Evolutionary conservation across 768 basidiomycete species (phyloP), one percentile per base, ranked within the genome.

Genomic region (Clitopilus hobsonii): DNA sequence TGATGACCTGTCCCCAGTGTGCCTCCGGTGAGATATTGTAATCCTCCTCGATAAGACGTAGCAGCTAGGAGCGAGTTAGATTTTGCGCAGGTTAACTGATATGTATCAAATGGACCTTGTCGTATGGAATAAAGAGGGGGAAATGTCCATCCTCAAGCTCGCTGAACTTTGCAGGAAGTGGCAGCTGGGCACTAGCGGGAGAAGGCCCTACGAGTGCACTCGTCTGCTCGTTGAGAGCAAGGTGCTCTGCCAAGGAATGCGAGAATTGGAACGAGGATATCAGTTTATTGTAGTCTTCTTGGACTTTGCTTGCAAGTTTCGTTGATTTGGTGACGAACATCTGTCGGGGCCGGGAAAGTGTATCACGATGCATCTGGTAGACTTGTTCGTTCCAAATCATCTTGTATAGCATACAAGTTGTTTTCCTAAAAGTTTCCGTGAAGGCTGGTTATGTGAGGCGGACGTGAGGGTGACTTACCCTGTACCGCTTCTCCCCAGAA

Each of bases 321-420:
- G 74, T 75, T 2, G 87, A 89, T 61, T 87, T 83, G 0, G 88
- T 89, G 2, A 90, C 80, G 56, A 90, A 90, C 8, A 90, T 65
- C 60, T 90, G 88, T 11, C 86, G 76, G 2, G 84, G 83, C 61
- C 78, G 82, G 0, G 69, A 62, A 30, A 72, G 64, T 1, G 65
- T 56, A 14, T 64, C 69, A 7, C 64, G 65, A 22, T 69, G 65
- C 24, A 72, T 56, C 30, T 77, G 66, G 68, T 77, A 84, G 2
- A 79, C 73, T 20, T 77, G 69, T 59, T 89, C 84, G 6, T 87
- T 80, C 1, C 80, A 77, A 1, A 89, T 72, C 78, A 90, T 88
- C 65, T 86, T 89, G 71, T 84, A 86, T 1, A 90, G 69, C 77
- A 90, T 88, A 0, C 86, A 85, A 0, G 88, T 89, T 0, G 86